A percentile compares a stretch with the other conserved stretches of the same genome.
These are phyloP conservation scores for Erythrophleum fordii DNA, from an alignment of 306 rosid species.

Conservation along the genomic window DNA sequence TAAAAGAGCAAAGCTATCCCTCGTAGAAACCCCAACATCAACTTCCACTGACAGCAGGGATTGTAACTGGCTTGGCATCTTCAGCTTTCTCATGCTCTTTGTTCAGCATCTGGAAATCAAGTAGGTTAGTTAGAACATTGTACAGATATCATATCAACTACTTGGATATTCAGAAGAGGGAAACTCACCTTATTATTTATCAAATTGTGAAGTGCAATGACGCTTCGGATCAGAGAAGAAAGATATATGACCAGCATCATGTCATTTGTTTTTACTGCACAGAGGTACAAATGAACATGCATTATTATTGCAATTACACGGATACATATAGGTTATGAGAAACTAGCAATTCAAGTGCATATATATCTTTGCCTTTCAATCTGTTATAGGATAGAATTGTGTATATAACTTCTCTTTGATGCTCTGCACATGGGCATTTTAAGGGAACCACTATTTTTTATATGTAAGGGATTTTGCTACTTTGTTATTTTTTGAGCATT, in stretches of 20 bases:
- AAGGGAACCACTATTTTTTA: neutral
- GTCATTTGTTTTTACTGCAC: constrained; percentile 74
- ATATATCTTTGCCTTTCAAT: neutral
- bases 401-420: neutral
- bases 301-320: neutral
- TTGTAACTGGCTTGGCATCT: constrained; percentile 57
- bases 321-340: neutral
- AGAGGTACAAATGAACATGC: constrained; percentile 11
- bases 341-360: neutral
- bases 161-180: neutral
- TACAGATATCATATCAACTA: neutral
- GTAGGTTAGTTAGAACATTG: neutral
- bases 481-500: neutral
- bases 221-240: constrained; percentile 72
- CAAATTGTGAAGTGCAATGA: constrained; percentile 78
- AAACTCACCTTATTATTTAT: constrained; percentile 68
- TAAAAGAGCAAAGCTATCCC: neutral
- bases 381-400: neutral
- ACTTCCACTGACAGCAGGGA: constrained; percentile 41
- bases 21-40: constrained; percentile 30
- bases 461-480: neutral
- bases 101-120: constrained; percentile 58
- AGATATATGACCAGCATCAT: constrained; percentile 80
- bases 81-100: constrained; percentile 75
- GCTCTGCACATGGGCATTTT: neutral